These are phyloP conservation scores for Schizophyllum commune DNA, from an alignment of 1,284 basidiomycete genomes.

Conservation along the genomic window DNA sequence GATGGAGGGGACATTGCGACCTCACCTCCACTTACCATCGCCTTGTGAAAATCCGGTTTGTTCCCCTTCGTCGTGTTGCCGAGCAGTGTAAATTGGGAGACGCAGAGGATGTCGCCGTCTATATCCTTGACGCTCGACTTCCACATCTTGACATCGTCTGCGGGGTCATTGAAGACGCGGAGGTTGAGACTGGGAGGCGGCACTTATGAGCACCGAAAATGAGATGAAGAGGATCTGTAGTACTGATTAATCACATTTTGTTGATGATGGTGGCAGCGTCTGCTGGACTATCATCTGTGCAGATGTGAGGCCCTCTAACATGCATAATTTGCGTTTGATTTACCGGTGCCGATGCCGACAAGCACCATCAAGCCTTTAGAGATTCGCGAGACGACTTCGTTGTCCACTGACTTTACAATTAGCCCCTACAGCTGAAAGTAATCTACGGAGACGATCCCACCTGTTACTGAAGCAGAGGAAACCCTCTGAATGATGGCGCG, in stretches of 20 bases:
- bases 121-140: conserved; percentile 79
- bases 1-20: conserved; percentile 1
- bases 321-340: conserved; percentile 14
- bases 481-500: conserved; percentile 75
- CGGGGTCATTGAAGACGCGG: conserved; percentile 63
- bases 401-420: conserved; percentile 45
- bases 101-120: conserved; percentile 80
- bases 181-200: too few species aligned
- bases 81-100: conserved; percentile 87
- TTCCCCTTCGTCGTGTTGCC: conserved; percentile 83
- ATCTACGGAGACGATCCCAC: conserved; percentile 27
- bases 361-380: conserved; percentile 80
- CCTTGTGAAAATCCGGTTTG: conserved; percentile 87
- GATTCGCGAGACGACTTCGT: conserved; percentile 69
- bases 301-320: conserved; percentile 10
- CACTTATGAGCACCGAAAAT: too few species aligned
- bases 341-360: conserved; percentile 79
- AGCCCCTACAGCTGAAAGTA: too few species aligned
- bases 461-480: conserved; percentile 64
- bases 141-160: conserved; percentile 61
- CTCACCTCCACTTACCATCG: conserved; percentile 60
- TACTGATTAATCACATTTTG: conserved; percentile 79
- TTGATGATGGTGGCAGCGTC: conserved; percentile 69
- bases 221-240: too few species aligned
- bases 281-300: conserved; percentile 65